Evolutionary conservation across 148 eudicot genomes (phyloP).

Genomic region (Silene uniflora): DNA sequence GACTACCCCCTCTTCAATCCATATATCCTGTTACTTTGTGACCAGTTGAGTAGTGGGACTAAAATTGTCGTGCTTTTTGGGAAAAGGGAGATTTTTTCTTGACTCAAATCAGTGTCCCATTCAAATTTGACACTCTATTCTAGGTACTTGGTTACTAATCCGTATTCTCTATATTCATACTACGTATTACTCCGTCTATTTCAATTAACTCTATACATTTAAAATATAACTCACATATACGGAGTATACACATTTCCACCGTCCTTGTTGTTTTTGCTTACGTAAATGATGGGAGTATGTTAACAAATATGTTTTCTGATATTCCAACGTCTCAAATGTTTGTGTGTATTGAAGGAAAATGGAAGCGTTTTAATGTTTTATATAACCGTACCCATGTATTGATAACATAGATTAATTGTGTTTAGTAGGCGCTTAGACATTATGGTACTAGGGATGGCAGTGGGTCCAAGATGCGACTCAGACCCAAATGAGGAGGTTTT

Average conservation of each 20-base stretch:
- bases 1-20: neutral
- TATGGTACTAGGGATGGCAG: neutral
- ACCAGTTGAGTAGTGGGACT: neutral
- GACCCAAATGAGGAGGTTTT: too few relatives aligned
- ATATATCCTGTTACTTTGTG: slow-evolving; percentile 12
- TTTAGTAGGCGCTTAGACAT: neutral
- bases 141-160: too few relatives aligned
- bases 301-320: neutral
- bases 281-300: neutral
- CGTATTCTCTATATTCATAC: too few relatives aligned
- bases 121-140: neutral
- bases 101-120: slow-evolving; percentile 12
- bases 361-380: neutral
- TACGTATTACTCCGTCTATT: too few relatives aligned
- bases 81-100: slow-evolving; percentile 19
- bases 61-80: neutral
- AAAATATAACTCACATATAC: too few relatives aligned
- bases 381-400: neutral
- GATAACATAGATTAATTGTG: neutral
- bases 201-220: too few relatives aligned
- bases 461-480: too few relatives aligned
- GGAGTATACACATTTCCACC: too few relatives aligned
- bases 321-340: neutral
- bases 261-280: neutral
- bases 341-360: neutral